Evolutionary conservation across 805 yeast genomes (phyloP).

Genomic region (Ogataea methylovora): DNA sequence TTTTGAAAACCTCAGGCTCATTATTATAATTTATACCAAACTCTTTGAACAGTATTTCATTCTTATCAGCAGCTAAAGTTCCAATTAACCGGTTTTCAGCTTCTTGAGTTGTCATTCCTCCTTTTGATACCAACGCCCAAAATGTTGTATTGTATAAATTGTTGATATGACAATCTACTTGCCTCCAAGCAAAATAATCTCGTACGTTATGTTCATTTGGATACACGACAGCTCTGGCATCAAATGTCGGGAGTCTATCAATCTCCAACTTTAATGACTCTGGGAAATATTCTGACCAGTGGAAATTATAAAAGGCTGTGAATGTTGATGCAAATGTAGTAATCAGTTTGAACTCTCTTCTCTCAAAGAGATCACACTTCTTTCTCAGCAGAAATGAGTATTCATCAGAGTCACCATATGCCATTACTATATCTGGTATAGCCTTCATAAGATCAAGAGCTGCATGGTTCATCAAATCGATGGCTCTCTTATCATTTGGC

Average conservation of each 20-base stretch:
- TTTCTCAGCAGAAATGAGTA: constrained; percentile 71
- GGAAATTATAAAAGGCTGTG: constrained; percentile 63
- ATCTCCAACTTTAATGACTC: constrained; percentile 29
- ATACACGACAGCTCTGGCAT: constrained; percentile 82
- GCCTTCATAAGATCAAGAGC: constrained; percentile 58
- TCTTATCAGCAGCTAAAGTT: constrained; percentile 75
- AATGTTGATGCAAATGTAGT: constrained; percentile 78
- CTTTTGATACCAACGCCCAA: constrained; percentile 73
- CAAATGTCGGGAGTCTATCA: constrained; percentile 74
- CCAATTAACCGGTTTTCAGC: constrained; percentile 77
- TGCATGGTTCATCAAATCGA: constrained; percentile 73
- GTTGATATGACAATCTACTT: constrained; percentile 93
- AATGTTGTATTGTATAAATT: constrained; percentile 89
- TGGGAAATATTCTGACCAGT: constrained; percentile 59
- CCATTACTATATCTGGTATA: constrained; percentile 67
- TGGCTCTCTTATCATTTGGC: constrained; percentile 80
- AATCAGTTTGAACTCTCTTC: constrained; percentile 76
- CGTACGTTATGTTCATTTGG: constrained; percentile 56
- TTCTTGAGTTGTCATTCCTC: constrained; percentile 65
- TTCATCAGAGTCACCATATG: constrained; percentile 95
- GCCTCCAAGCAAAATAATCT: constrained; percentile 92
- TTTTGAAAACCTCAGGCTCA: constrained; percentile 81
- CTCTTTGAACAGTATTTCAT: constrained; percentile 72
- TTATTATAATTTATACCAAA: constrained; percentile 86
- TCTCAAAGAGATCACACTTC: constrained; percentile 63